A percentile compares a stretch with the other conserved stretches of the same genome.
phyloP scores from a whole-genome alignment of 305 asterid species.

The Fraxinus dipetala region DNA sequence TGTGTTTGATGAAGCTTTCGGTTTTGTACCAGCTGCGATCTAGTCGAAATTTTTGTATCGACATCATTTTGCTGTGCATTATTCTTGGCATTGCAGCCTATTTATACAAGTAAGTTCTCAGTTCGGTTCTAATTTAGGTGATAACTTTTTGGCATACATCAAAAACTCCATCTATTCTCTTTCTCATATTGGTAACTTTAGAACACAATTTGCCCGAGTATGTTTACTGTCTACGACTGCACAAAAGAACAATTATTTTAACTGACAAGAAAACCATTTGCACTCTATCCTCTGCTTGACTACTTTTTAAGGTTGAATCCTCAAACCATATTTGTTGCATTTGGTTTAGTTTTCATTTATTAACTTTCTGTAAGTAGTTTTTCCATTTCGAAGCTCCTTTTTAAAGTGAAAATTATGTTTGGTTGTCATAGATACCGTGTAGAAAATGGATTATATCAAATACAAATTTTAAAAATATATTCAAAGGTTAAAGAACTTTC shows the following conservation, averaged over 20 bases:
- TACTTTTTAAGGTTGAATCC: neutral
- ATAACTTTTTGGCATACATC: neutral
- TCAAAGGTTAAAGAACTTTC: neutral
- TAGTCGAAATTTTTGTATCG: slow-evolving; percentile 88
- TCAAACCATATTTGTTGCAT: neutral
- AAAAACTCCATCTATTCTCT: neutral
- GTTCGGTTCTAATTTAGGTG: slow-evolving; percentile 5
- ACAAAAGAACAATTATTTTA: neutral
- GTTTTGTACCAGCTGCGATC: slow-evolving; percentile 63
- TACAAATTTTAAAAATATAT: neutral
- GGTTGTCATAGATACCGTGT: neutral
- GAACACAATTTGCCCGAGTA: neutral
- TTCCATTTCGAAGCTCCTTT: neutral
- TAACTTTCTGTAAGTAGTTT: neutral
- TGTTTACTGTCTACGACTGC: neutral
- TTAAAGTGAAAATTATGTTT: neutral
- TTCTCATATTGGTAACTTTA: neutral
- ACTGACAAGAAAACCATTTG: neutral
- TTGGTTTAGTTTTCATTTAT: neutral
- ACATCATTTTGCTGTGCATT: slow-evolving; percentile 75
- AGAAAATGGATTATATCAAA: neutral
- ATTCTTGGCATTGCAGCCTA: slow-evolving; percentile 96
- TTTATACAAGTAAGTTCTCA: slow-evolving; percentile 71
- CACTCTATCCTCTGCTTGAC: neutral
- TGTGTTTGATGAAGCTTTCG: slow-evolving; percentile 13